Evolutionary conservation across 1,284 basidiomycete genomes (phyloP), one percentile per base, ranked within the genome.

Genomic region (Microstroma glucosiphilum): DNA sequence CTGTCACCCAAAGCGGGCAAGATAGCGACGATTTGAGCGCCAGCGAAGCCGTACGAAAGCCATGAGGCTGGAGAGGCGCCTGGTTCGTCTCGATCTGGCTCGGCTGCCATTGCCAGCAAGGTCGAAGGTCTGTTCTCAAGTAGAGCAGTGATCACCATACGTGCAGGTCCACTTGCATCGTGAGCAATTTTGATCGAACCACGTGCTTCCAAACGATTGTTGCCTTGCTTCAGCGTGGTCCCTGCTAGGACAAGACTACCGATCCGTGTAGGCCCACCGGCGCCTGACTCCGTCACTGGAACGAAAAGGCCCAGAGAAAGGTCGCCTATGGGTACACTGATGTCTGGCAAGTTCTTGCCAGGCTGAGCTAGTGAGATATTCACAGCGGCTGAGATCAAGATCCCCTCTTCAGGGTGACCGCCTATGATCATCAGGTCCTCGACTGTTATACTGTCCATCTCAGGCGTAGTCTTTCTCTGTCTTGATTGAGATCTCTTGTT

Each of bases 1-100:
- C 49, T 61, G 55, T 70, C 62, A 26, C 71, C 71, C 4, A 71
- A 60, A 1, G 70, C 64, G 6, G 71, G 71, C 0, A 73, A 58
- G 13, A 59, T 49, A 17, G 66, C 69, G 2, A 60, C 63, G 54
- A 73, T 67, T 1, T 17, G 55, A 40, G 66, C 62, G 1, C 58
- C 60, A 4, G 40, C 49, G 30, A 73, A 66, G 37, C 69, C 61
- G 15, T 54, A 48, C 12, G 71, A 60, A 23, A 73, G 49, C 71
- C 71, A 73, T 8, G 66, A 48, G 7, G 65, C 53, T 9, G 57
- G 42, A 30, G 71, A 73, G 21, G 67, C 58, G n/a, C 58, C 58
- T 30, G 25, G 30, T 8, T 49, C 6, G 11, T 21, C 25, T 7
- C 17, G n/a, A 11, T 15, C 23, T 13, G 60, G 54, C 11, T 68